Evolutionary conservation across 495 filamentous ascomycete species (phyloP).

Genomic region (Penicillium dipodomyicola): DNA sequence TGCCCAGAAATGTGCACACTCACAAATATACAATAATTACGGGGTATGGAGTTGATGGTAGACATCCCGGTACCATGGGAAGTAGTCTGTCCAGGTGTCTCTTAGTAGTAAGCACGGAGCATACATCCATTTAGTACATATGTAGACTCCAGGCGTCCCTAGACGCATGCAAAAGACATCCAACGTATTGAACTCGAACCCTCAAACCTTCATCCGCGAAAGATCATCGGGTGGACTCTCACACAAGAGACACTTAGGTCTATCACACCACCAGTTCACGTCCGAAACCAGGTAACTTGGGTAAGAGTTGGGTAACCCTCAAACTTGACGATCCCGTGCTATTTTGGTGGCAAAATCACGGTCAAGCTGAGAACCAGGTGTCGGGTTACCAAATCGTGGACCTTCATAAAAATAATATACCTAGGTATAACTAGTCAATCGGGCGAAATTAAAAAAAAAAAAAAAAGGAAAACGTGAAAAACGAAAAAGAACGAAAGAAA

Average conservation of each 20-base stretch:
- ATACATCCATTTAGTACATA: background rate
- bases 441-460: background rate
- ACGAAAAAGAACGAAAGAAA: background rate
- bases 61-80: conserved; percentile 24
- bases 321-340: conserved; percentile 14
- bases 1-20: background rate
- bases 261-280: conserved; percentile 10
- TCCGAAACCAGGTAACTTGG: conserved; percentile 7
- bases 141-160: background rate
- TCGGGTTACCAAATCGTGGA: background rate
- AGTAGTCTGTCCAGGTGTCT: conserved; percentile 1
- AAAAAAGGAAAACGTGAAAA: background rate
- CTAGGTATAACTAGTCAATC: background rate
- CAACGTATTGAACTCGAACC: conserved; percentile 2
- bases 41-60: background rate
- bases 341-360: conserved; percentile 13
- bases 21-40: background rate
- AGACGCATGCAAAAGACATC: conserved; percentile 7
- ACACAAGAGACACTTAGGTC: conserved; percentile 2
- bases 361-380: conserved; percentile 10
- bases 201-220: conserved; percentile 1
- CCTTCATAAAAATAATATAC: background rate
- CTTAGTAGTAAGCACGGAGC: conserved; percentile 1
- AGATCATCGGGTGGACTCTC: conserved; percentile 8
- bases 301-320: conserved; percentile 4